A percentile compares a stretch with the other conserved stretches of the same genome.
These are phyloP conservation scores for Coemansia sp. DNA, from an alignment of 192 early-diverging fungal species.

Conservation along the genomic window DNA sequence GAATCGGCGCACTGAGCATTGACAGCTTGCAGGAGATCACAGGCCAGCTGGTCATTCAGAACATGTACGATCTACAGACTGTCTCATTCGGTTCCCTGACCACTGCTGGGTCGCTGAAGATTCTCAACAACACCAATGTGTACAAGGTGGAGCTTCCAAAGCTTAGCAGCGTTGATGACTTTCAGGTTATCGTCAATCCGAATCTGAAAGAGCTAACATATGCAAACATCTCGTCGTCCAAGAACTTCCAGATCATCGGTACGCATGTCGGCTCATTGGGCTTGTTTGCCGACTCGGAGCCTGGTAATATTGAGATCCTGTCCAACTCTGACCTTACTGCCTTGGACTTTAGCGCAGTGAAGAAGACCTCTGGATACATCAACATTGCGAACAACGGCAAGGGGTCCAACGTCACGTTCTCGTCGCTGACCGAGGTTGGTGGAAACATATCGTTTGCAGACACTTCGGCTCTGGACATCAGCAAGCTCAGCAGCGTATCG, in stretches of 20 bases:
- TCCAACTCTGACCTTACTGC: conserved; percentile 56
- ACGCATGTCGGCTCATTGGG: conserved; percentile 48
- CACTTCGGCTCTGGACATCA: conserved; percentile 45
- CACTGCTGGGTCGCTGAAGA: conserved; percentile 40
- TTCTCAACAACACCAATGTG: conserved; percentile 60
- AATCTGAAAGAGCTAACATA: conserved; percentile 48
- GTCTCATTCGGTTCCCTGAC: conserved; percentile 48
- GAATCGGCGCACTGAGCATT: conserved; percentile 31
- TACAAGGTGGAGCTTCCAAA: conserved; percentile 43
- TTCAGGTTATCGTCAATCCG: conserved; percentile 57
- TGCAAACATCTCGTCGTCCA: conserved; percentile 48
- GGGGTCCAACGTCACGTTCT: conserved; percentile 47
- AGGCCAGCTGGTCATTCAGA: conserved; percentile 54
- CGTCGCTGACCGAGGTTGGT: conserved; percentile 53
- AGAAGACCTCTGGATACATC: conserved; percentile 50
- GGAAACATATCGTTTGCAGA: conserved; percentile 64
- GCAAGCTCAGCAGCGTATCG: conserved; percentile 45
- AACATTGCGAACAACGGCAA: conserved; percentile 60
- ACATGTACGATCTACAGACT: conserved; percentile 55
- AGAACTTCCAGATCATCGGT: conserved; percentile 55
- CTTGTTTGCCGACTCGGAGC: conserved; percentile 36
- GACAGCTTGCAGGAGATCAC: conserved; percentile 43
- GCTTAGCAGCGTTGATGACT: conserved; percentile 43
- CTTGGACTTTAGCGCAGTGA: conserved; percentile 56
- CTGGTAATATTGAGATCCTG: conserved; percentile 55